Conservation (phyloP, 768 basidiomycete species). For the Lentinula aciculospora region DNA sequence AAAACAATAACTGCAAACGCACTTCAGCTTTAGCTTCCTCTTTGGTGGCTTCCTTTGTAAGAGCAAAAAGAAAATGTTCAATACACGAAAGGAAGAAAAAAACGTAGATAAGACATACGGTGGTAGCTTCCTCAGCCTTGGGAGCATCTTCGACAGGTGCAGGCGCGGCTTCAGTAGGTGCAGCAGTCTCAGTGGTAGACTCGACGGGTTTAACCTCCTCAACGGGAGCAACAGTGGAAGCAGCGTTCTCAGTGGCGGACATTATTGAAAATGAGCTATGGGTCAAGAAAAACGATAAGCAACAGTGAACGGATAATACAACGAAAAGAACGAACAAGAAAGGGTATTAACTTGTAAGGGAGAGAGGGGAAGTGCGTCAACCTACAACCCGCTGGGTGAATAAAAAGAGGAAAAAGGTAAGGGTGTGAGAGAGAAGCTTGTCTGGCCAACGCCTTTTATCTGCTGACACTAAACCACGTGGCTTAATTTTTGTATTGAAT, state of each 20-base stretch:
- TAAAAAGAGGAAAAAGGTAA: constrained; percentile 55
- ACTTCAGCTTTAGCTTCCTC: constrained; percentile 37
- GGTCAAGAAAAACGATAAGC: constrained; percentile 14
- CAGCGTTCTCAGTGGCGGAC: constrained; percentile 66
- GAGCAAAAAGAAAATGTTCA: constrained; percentile 3
- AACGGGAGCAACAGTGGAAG: constrained; percentile 35
- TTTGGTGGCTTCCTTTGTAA: constrained; percentile 32
- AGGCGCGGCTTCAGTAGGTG: constrained; percentile 26
- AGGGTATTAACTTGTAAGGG: constrained; percentile 56
- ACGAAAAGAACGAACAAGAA: constrained; percentile 33
- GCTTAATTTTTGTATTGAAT: constrained; percentile 28
- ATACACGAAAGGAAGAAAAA: constrained; percentile 4
- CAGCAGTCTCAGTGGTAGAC: constrained; percentile 30
- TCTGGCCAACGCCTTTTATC: constrained; percentile 26
- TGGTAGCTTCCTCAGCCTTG: constrained; percentile 34
- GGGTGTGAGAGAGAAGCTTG: constrained; percentile 34
- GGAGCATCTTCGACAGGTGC: constrained; percentile 26
- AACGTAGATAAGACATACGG: constrained; percentile 23
- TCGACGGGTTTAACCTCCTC: constrained; percentile 53
- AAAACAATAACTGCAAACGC: constrained; percentile 7
- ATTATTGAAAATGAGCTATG: constrained; percentile 68
- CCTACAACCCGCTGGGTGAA: constrained; percentile 38
- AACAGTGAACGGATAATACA: constrained; percentile 10
- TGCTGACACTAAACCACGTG: constrained; percentile 27
- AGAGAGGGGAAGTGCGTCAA: constrained; percentile 52